Evolutionary conservation across 176 grass and related monocot species (phyloP), one percentile per base, ranked within the genome.

Genomic region (Rhipidocladum racemiflorum): DNA sequence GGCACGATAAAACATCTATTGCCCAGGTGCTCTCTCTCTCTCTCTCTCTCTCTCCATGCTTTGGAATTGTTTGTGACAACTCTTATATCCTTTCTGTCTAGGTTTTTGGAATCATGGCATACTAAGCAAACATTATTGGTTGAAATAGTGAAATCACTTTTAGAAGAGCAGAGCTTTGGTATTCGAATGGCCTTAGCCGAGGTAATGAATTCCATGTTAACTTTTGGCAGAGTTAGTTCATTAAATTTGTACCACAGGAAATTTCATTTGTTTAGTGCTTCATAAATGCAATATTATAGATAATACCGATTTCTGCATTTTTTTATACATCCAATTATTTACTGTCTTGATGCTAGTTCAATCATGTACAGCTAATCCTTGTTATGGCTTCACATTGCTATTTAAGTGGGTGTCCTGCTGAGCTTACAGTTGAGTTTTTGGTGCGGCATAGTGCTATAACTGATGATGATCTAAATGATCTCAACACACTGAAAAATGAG

Each of bases 371-470:
- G 95, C 85, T 97, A 84, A 94, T 97, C 85, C 90, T 97, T 87
- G 92, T 97, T 81, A 94, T 97, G 95, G 95, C 95, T 89, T 97
- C 92, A 57, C 92, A 97, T 83, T 94, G 95, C 78, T 94, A 97
- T 65, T 83, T 97, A 76, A 94, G 90, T 71, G 90, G 92, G 38
- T 88, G 74, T 65, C 74, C 95, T 84, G 95, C 89, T 73, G 92
- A 97, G 78, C 65, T 94, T 36, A 84, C 90, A 38, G 88, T 97
- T 65, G 90, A 97, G 76, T 97, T 91, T 82, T 87, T 97, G 81
- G 87, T 94, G 64, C 78, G 75, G 45, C 92, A 97, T 80, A 94
- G 90, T 89, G 90, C 95, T 81, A 84, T 92, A 89, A 89, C 82
- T 27, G 90, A 94, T 56, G 88, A 92, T 1, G 86, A 94, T 79